phyloP scores from a whole-genome alignment of 495 filamentous ascomycete genomes.

The Podospora australis region DNA sequence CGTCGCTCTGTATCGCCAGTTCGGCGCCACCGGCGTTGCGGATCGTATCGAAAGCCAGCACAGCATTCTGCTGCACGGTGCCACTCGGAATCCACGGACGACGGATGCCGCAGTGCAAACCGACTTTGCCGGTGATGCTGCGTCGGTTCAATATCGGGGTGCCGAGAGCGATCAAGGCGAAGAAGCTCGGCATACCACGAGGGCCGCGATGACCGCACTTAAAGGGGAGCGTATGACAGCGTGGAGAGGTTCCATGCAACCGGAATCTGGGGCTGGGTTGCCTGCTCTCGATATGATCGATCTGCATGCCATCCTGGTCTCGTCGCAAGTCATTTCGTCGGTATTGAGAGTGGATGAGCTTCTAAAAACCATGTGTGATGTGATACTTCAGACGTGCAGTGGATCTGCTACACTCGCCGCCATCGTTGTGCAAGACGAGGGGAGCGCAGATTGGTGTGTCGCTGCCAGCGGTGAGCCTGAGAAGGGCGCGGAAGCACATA shows the following conservation, averaged over 20 bases:
- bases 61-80: slow-evolving; percentile 62
- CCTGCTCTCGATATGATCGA: slow-evolving; percentile 76
- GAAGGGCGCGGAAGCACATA: slow-evolving; percentile 54
- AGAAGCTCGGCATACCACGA: slow-evolving; percentile 46
- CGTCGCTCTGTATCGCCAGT: slow-evolving; percentile 63
- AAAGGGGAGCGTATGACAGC: slow-evolving; percentile 59
- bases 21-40: slow-evolving; percentile 70
- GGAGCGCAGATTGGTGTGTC: slow-evolving; percentile 45
- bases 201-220: slow-evolving; percentile 41
- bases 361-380: slow-evolving; percentile 81
- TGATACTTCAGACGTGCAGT: slow-evolving; percentile 80
- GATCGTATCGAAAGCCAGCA: slow-evolving; percentile 63
- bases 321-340: slow-evolving; percentile 84
- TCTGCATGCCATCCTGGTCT: slow-evolving; percentile 77
- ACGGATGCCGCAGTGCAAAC: slow-evolving; percentile 73
- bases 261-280: slow-evolving; percentile 43
- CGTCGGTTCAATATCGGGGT: slow-evolving; percentile 46
- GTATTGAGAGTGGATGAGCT: slow-evolving; percentile 79
- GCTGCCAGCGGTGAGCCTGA: slow-evolving; percentile 70
- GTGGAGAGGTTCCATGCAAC: slow-evolving; percentile 49
- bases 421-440: slow-evolving; percentile 48
- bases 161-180: slow-evolving; percentile 52
- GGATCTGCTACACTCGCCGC: slow-evolving; percentile 69
- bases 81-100: slow-evolving; percentile 51
- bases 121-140: slow-evolving; percentile 55